Evolutionary conservation across 2,329 filamentous ascomycete genomes (phyloP).

Genomic region (Claviceps maximensis): DNA sequence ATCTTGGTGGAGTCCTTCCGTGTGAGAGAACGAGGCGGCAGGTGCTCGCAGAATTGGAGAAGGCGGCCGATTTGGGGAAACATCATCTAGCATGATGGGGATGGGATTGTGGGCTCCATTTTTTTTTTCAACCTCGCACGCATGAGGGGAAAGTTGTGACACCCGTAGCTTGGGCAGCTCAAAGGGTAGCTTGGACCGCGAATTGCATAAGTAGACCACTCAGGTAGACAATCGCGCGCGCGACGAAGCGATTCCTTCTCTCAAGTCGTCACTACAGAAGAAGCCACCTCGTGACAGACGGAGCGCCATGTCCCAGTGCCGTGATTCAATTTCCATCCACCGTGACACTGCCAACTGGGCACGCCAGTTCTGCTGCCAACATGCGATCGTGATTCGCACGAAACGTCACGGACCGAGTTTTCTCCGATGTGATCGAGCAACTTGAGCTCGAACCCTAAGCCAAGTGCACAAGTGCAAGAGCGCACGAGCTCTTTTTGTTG

Average conservation of each 20-base stretch:
- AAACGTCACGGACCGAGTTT: not conserved
- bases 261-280: no score
- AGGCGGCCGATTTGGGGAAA: slow-evolving; percentile 1
- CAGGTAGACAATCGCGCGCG: no score
- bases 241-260: not conserved
- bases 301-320: no score
- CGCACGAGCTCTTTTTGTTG: no score
- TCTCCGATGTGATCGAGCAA: not conserved
- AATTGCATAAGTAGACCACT: not conserved
- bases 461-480: not conserved
- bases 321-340: no score
- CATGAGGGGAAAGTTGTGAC: not conserved
- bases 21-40: not conserved
- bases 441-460: not conserved
- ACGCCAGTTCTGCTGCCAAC: no score
- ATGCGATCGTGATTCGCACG: no score
- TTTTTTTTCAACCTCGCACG: not conserved
- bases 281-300: not conserved
- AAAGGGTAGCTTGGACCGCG: not conserved
- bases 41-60: slow-evolving; percentile 9
- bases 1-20: slow-evolving; percentile 10
- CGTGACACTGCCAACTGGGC: no score
- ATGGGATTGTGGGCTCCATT: not conserved
- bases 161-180: not conserved
- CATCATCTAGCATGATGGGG: not conserved